phyloP scores from a whole-genome alignment of 139 green algal species.

The Klebsormidium nitens region DNA sequence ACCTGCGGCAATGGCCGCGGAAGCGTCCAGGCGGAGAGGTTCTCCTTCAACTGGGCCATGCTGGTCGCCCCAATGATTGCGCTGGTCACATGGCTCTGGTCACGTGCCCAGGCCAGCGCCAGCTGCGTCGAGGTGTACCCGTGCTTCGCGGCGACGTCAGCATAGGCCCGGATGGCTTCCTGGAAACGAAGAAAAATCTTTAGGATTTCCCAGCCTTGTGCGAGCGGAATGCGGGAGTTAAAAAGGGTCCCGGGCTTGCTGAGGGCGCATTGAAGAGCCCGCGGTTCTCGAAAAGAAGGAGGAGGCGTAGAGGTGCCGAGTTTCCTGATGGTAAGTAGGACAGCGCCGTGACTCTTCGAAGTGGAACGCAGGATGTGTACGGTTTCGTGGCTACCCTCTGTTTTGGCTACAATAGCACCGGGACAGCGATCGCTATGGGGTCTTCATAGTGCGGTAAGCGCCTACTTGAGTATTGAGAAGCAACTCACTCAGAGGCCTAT shows the following conservation, averaged over 20 bases:
- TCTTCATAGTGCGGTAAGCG: background rate
- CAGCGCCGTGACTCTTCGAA: no score
- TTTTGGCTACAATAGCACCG: background rate
- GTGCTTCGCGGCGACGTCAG: conserved; percentile 59
- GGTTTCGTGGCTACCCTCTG: no score
- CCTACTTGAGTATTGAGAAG: background rate
- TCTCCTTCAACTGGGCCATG: conserved; percentile 79
- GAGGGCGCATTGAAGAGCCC: no score
- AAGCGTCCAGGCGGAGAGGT: conserved; percentile 22
- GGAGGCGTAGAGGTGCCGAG: background rate
- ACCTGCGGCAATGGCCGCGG: background rate
- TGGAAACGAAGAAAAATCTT: background rate
- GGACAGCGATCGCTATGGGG: background rate
- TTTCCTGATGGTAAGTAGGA: background rate
- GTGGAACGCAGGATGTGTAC: no score
- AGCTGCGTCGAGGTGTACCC: conserved; percentile 67
- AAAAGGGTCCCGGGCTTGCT: no score
- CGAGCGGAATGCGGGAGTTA: background rate
- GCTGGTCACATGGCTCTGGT: conserved; percentile 49
- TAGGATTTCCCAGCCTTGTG: no score
- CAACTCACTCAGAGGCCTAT: conserved; percentile 1
- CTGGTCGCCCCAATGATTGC: conserved; percentile 87
- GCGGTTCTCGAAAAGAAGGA: no score
- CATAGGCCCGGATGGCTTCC: conserved; percentile 63
- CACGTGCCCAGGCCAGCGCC: conserved; percentile 71